Percentiles rank a stretch among this genome's conserved stretches.
Conservation (phyloP, 208 protist genomes). For the Leishmania amazonensis region DNA sequence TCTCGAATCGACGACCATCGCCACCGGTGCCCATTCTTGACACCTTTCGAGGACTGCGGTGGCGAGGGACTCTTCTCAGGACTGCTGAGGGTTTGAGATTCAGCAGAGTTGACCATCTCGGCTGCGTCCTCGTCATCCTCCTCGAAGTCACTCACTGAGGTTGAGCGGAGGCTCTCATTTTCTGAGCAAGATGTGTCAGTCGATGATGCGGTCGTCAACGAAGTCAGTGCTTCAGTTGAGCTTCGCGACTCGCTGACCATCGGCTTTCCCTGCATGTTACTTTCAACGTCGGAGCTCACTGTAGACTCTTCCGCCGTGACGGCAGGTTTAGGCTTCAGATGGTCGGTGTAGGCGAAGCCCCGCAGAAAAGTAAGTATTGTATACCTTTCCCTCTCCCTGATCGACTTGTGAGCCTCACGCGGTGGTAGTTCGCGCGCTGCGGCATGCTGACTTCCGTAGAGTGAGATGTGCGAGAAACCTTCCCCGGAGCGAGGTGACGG, state of each 20-base stretch:
- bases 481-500: background rate
- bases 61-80: background rate
- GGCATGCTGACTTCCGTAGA: background rate
- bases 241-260: background rate
- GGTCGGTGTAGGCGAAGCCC: background rate
- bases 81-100: background rate
- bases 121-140: background rate
- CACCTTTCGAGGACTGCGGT: background rate
- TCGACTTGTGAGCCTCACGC: background rate
- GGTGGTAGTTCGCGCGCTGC: background rate
- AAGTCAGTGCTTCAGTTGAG: background rate
- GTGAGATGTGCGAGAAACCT: background rate
- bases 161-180: background rate
- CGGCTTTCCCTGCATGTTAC: background rate
- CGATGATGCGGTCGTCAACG: background rate
- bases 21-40: no score
- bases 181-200: background rate
- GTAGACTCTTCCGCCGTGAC: background rate
- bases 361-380: background rate
- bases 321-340: background rate
- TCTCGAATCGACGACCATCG: background rate
- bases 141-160: background rate
- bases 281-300: background rate
- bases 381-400: background rate
- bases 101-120: background rate